Conservation (phyloP, 129 eudicot species). For the Glebionis coronaria region DNA sequence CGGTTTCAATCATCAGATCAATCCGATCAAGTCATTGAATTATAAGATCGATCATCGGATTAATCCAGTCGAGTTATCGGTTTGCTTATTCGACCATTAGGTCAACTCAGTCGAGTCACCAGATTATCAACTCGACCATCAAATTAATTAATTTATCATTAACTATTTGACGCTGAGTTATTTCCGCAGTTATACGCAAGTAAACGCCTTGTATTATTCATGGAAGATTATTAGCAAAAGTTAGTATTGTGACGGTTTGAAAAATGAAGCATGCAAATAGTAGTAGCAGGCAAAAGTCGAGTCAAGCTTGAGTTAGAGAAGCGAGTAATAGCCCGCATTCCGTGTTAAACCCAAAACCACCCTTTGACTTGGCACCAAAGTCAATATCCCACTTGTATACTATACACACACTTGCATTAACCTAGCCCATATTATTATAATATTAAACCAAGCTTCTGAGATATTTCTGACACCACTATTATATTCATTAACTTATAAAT, state of each 20-base stretch:
- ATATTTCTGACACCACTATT: conserved; percentile 20
- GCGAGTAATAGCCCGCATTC: conserved; percentile 25
- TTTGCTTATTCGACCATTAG: too few species aligned
- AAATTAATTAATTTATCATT: too few species aligned
- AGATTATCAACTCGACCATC: too few species aligned
- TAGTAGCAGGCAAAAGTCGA: conserved; percentile 25
- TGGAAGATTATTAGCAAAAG: not conserved
- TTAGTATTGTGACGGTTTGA: not conserved
- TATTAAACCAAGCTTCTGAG: conserved; percentile 21
- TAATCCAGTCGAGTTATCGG: too few species aligned
- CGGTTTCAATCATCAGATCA: too few species aligned
- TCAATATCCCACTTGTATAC: conserved; percentile 41
- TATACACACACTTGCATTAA: conserved; percentile 25
- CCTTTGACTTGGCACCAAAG: conserved; percentile 40
- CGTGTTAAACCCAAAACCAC: conserved; percentile 28
- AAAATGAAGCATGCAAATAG: conserved; percentile 7
- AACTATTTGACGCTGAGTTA: too few species aligned
- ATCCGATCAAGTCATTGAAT: too few species aligned
- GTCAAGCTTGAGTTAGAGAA: conserved; percentile 36
- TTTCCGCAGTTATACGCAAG: too few species aligned
- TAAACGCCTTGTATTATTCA: too few species aligned
- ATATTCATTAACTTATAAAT: not conserved
- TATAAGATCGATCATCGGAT: too few species aligned
- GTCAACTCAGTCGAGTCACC: too few species aligned
- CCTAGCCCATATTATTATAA: not conserved